phyloP scores from a whole-genome alignment of 768 basidiomycete genomes.

The Strobilomyces confusus region DNA sequence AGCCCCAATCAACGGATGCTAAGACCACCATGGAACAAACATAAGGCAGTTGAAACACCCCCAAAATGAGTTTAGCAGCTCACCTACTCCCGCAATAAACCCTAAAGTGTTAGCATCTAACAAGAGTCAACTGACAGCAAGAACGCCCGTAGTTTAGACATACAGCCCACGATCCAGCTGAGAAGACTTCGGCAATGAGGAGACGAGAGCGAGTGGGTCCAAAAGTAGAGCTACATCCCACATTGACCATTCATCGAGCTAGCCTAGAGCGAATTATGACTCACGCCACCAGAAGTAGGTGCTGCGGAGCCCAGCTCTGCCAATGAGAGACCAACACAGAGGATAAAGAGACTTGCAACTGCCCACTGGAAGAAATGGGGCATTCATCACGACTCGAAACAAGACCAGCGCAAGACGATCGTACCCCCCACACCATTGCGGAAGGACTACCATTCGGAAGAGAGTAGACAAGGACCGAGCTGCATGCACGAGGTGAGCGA shows the following conservation, averaged over 20 bases:
- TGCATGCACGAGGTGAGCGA: conserved; percentile 9
- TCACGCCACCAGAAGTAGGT: conserved; percentile 40
- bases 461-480: conserved; percentile 30
- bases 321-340: conserved; percentile 39
- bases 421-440: background rate
- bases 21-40: conserved; percentile 44
- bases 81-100: too few species aligned
- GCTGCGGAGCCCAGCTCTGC: conserved; percentile 40
- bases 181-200: conserved; percentile 55
- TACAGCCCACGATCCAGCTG: conserved; percentile 71
- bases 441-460: background rate
- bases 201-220: conserved; percentile 58
- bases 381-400: background rate
- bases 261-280: conserved; percentile 1
- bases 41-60: too few species aligned
- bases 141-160: conserved; percentile 15
- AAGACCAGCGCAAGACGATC: background rate
- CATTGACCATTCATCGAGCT: background rate
- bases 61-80: too few species aligned
- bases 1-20: conserved; percentile 47
- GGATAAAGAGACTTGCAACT: conserved; percentile 35
- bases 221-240: conserved; percentile 52
- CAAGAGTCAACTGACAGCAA: too few species aligned
- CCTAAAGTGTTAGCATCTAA: too few species aligned
- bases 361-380: conserved; percentile 29